Evolutionary conservation across 2,329 filamentous ascomycete genomes (phyloP).

Genomic region (Macrophomina tecta): DNA sequence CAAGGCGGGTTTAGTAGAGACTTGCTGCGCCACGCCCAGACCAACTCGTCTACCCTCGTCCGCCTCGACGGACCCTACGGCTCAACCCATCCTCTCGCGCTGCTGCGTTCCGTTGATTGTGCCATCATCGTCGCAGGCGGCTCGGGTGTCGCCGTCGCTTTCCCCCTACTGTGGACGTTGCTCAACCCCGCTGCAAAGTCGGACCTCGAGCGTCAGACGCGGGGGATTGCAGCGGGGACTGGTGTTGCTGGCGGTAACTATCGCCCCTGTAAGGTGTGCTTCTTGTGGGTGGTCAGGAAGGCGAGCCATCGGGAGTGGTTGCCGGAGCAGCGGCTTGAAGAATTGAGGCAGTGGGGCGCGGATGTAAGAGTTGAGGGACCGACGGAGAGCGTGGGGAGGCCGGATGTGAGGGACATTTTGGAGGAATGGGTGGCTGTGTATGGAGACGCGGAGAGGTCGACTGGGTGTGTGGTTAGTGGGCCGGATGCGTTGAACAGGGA

Average conservation of each 20-base stretch:
- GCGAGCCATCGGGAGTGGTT: constrained; percentile 62
- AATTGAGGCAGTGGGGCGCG: constrained; percentile 57
- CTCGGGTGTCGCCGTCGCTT: constrained; percentile 68
- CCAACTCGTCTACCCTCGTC: constrained; percentile 52
- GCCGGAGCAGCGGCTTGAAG: constrained; percentile 54
- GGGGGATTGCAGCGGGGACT: background rate
- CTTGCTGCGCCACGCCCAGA: constrained; percentile 59
- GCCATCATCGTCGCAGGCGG: constrained; percentile 67
- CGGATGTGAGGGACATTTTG: constrained; percentile 57
- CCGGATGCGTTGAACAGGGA: constrained; percentile 66
- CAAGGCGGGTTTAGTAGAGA: constrained; percentile 65
- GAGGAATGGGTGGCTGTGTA: constrained; percentile 44
- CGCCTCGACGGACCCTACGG: constrained; percentile 71
- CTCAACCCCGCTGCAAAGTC: constrained; percentile 37
- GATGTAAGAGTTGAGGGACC: constrained; percentile 62
- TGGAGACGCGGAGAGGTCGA: constrained; percentile 39
- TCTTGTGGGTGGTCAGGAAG: constrained; percentile 67
- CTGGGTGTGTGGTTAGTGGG: constrained; percentile 65
- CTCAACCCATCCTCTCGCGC: constrained; percentile 60
- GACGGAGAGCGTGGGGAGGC: constrained; percentile 60
- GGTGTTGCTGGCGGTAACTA: constrained; percentile 5
- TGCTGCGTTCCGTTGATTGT: constrained; percentile 57
- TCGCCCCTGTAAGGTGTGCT: constrained; percentile 48
- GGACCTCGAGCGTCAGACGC: constrained; percentile 34
- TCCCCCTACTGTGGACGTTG: constrained; percentile 64